Percentiles rank a stretch among this genome's conserved stretches.
Conservation (phyloP, 129 eudicot species). For the Scalesia atractyloides region DNA sequence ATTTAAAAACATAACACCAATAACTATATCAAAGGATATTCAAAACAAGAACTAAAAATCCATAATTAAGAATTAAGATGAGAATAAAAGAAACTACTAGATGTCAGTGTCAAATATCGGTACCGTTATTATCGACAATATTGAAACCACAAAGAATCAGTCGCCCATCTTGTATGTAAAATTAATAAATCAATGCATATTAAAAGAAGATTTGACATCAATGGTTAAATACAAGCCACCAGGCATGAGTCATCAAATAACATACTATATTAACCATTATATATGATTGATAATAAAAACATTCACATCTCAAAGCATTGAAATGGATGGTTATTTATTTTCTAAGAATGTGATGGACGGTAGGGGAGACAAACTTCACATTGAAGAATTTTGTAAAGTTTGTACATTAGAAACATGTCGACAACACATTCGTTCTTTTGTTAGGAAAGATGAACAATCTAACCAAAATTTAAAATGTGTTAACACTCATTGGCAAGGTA, state of each 20-base stretch:
- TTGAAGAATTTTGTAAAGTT: not conserved
- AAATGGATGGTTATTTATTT: not conserved
- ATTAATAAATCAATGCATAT: no score
- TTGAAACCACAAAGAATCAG: no score
- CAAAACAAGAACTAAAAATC: conserved; percentile 19
- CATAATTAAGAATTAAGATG: conserved; percentile 4
- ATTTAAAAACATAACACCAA: not conserved
- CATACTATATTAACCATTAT: not conserved
- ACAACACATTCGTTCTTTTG: not conserved
- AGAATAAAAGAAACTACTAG: not conserved
- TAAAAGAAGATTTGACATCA: no score
- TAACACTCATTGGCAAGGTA: no score
- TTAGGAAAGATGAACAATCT: not conserved
- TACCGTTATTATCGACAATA: no score
- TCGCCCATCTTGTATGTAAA: no score
- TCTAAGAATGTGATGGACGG: not conserved
- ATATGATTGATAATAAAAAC: not conserved
- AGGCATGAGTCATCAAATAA: no score
- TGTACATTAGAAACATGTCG: not conserved
- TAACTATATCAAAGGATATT: not conserved
- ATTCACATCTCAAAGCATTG: not conserved
- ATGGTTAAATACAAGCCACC: no score
- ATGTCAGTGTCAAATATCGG: no score
- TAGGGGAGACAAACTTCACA: not conserved
- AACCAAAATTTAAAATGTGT: no score